Percentiles rank a stretch among this genome's conserved stretches.
Evolutionary conservation across 2,329 filamentous ascomycete species (phyloP).

Genomic region (Penicillium decumbens): DNA sequence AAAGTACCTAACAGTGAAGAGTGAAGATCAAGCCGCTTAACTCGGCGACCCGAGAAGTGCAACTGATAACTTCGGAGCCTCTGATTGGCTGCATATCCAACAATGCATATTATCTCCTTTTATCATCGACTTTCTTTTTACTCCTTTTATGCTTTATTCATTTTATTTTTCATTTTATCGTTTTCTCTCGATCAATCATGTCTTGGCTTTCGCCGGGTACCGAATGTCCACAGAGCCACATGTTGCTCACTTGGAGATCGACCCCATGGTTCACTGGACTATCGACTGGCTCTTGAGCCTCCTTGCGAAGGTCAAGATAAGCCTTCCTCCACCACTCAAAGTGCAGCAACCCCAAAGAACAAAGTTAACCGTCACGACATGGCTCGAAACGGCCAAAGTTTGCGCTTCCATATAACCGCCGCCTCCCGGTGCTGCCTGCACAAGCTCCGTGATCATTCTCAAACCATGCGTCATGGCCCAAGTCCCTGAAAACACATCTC

Average conservation of each 20-base stretch:
- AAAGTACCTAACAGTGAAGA: conserved; percentile 2
- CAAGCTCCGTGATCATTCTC: not conserved
- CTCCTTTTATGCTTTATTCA: not conserved
- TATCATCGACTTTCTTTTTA: no score
- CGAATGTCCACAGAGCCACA: not conserved
- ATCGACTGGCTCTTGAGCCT: conserved; percentile 18
- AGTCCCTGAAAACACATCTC: conserved; percentile 25
- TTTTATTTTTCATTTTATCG: not conserved
- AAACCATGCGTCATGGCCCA: conserved; percentile 15
- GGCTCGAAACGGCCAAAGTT: not conserved
- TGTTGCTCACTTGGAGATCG: not conserved
- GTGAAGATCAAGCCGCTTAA: conserved; percentile 9
- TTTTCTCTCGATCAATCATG: conserved; percentile 9
- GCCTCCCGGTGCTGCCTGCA: not conserved
- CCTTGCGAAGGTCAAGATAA: conserved; percentile 29
- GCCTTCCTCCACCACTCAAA: conserved; percentile 15
- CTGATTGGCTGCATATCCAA: conserved; percentile 9
- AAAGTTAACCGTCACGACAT: conserved; percentile 7
- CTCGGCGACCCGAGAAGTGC: conserved; percentile 4
- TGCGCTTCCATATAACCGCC: not conserved
- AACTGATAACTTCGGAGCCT: conserved; percentile 12
- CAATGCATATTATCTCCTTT: not conserved
- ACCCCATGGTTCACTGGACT: conserved; percentile 9
- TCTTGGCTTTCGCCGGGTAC: conserved; percentile 9
- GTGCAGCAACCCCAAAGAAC: conserved; percentile 1